Evolutionary conservation across 1,139 yeast genomes (phyloP).

Genomic region (Debaryomyces singareniensis): DNA sequence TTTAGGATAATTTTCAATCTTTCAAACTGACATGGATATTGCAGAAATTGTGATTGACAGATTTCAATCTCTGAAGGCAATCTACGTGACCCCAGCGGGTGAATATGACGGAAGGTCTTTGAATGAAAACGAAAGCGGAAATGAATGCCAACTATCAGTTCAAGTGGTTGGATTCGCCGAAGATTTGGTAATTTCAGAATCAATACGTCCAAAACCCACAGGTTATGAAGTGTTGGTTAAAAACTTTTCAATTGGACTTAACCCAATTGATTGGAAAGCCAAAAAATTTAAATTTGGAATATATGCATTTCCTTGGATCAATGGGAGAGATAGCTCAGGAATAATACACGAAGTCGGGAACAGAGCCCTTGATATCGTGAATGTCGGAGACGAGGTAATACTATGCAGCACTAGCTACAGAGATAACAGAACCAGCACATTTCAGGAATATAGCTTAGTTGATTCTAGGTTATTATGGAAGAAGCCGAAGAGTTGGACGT

Average conservation of each 20-base stretch:
- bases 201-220: slow-evolving; percentile 12
- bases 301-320: slow-evolving; percentile 44
- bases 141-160: no score
- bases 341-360: slow-evolving; percentile 25
- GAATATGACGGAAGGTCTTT: no score
- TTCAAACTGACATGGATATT: no score
- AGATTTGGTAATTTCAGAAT: slow-evolving; percentile 8
- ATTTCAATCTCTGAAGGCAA: no score
- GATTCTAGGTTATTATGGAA: slow-evolving; percentile 41
- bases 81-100: no score
- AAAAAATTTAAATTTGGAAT: slow-evolving; percentile 42
- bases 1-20: no score
- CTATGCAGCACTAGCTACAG: slow-evolving; percentile 41
- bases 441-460: slow-evolving; percentile 38
- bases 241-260: slow-evolving; percentile 37
- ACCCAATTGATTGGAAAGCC: slow-evolving; percentile 49
- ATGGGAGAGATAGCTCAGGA: slow-evolving; percentile 44
- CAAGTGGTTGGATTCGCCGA: no score
- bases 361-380: slow-evolving; percentile 19
- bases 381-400: slow-evolving; percentile 30
- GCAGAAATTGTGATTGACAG: no score
- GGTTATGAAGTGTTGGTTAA: slow-evolving; percentile 30
- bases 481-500: slow-evolving; percentile 21
- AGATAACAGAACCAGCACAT: slow-evolving; percentile 41
- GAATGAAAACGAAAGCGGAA: no score